A percentile compares a stretch with the other conserved stretches of the same genome.
Conservation (phyloP, 352 stramenopile genomes). For the Thalassiosira mediterranea region DNA sequence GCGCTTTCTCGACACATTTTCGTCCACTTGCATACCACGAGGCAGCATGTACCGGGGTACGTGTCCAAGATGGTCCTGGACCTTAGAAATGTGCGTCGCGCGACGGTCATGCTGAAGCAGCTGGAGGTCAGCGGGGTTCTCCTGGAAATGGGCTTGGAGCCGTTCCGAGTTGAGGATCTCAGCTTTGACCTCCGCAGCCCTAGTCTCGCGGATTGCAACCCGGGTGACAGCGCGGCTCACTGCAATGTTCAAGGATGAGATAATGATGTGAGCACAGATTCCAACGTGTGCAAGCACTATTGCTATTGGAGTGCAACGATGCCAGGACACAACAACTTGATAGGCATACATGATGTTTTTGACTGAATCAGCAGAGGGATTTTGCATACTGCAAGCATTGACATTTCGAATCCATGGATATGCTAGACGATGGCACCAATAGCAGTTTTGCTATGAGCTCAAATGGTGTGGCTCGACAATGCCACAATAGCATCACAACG, state of each 20-base stretch:
- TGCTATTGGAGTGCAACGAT: too few species aligned
- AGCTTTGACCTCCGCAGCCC: conserved; percentile 95
- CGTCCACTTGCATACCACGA: conserved; percentile 89
- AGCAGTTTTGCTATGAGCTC: too few species aligned
- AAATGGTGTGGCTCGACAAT: too few species aligned
- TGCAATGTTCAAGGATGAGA: conserved; percentile 92
- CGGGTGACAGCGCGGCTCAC: conserved; percentile 93
- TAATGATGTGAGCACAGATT: too few species aligned
- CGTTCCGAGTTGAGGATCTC: conserved; percentile 98
- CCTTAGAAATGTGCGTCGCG: conserved; percentile 89
- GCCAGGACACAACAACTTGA: too few species aligned
- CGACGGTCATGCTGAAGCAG: conserved; percentile 96
- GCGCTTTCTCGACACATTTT: conserved; percentile 82
- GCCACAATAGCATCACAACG: too few species aligned
- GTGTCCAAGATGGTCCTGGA: conserved; percentile 93
- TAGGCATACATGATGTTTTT: too few species aligned
- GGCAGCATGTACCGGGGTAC: conserved; percentile 98
- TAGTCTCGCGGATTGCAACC: conserved; percentile 91
- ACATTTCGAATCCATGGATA: too few species aligned
- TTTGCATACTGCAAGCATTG: too few species aligned
- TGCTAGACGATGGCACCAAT: too few species aligned
- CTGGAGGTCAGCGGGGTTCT: conserved; percentile 92
- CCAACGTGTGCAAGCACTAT: too few species aligned
- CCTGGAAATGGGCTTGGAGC: conserved; percentile 95
- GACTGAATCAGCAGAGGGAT: too few species aligned